These are phyloP conservation scores for Tubosaeta sp. DNA, from an alignment of 768 basidiomycete species.

Conservation along the genomic window DNA sequence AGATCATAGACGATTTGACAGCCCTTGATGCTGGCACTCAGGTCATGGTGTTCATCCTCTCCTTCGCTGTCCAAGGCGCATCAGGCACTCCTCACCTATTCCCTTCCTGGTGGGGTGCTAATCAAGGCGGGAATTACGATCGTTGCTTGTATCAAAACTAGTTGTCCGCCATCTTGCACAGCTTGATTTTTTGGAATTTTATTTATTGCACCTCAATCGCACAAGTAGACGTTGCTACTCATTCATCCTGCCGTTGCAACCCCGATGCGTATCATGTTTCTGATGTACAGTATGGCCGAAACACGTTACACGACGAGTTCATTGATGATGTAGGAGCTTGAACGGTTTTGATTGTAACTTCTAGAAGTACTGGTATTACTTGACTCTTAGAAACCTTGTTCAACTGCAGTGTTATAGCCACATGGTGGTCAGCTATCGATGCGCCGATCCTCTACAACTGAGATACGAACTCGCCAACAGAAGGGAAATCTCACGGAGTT, in stretches of 20 bases:
- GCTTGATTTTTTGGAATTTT: background rate
- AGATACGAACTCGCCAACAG: too few species aligned
- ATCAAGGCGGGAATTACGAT: conserved; percentile 43
- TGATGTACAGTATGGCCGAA: background rate
- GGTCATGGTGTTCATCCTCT: conserved; percentile 53
- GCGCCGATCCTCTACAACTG: too few species aligned
- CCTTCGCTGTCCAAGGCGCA: conserved; percentile 49
- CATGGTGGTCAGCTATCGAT: too few species aligned
- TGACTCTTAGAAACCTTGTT: background rate
- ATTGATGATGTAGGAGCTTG: too few species aligned
- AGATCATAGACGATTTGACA: background rate
- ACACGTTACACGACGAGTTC: too few species aligned
- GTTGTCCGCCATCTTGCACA: background rate
- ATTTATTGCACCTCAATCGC: background rate
- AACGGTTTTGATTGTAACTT: too few species aligned
- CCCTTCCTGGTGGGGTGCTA: conserved; percentile 59
- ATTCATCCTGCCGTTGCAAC: background rate
- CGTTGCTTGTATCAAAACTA: conserved; percentile 11
- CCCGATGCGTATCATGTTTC: too few species aligned
- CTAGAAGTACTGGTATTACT: too few species aligned
- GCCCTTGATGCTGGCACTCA: conserved; percentile 39
- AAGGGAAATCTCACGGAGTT: too few species aligned
- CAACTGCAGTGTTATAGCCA: too few species aligned
- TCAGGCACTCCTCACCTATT: conserved; percentile 46
- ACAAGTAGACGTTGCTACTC: background rate